Conservation (phyloP, 2,329 filamentous ascomycete genomes). For the Cordyceps farinosa region DNA sequence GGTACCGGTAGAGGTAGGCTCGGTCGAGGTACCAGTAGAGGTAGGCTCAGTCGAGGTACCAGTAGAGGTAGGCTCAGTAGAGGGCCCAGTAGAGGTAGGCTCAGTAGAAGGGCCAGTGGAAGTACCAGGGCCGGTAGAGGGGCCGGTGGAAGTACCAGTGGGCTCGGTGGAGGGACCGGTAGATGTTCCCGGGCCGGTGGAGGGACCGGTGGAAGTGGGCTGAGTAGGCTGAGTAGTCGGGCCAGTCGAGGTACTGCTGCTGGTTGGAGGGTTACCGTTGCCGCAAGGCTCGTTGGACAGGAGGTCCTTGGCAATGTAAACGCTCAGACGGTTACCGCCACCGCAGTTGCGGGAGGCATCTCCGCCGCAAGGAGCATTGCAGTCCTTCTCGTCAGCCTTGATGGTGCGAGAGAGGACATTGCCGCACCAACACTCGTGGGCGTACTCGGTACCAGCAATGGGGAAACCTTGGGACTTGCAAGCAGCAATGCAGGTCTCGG, state of each 20-base stretch:
- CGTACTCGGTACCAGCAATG: conserved; percentile 47
- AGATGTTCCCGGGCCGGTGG: neutral
- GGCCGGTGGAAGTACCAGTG: neutral
- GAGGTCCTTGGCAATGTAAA: conserved; percentile 48
- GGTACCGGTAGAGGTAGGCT: neutral
- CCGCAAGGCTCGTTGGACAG: conserved; percentile 50
- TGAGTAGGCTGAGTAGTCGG: conserved; percentile 14
- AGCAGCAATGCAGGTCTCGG: conserved; percentile 39
- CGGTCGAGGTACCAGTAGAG: neutral
- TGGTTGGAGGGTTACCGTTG: conserved; percentile 27
- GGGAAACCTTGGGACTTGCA: conserved; percentile 44
- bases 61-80: conserved; percentile 10
- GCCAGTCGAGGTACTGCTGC: conserved; percentile 20
- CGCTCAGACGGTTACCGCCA: conserved; percentile 38
- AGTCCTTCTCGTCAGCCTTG: conserved; percentile 37
- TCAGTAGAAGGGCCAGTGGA: conserved; percentile 16
- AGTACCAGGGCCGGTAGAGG: conserved; percentile 7
- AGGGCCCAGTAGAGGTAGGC: conserved; percentile 2
- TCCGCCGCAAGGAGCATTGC: conserved; percentile 51
- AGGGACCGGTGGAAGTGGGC: neutral
- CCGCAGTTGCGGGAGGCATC: conserved; percentile 42
- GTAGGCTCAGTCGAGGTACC: conserved; percentile 11
- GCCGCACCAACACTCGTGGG: conserved; percentile 48
- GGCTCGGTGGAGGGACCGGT: neutral
- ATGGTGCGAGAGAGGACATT: conserved; percentile 49